A percentile compares a stretch with the other conserved stretches of the same genome.
Evolutionary conservation across 805 yeast species (phyloP).

Genomic region (Scheffersomyces ergatensis): DNA sequence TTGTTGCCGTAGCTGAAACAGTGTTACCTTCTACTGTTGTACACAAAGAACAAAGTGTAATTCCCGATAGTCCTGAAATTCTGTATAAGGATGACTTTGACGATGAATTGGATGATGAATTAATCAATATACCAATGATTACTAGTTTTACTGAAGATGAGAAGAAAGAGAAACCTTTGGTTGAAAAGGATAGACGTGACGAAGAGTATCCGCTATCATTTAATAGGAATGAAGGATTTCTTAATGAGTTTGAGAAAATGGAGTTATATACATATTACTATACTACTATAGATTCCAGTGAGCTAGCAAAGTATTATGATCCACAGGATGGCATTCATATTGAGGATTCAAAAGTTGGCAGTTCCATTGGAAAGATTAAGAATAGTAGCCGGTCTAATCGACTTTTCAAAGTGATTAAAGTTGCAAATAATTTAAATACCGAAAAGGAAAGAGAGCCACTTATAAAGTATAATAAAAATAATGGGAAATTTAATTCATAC

Average conservation of each 20-base stretch:
- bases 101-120: conserved; percentile 21
- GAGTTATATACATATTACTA: conserved; percentile 42
- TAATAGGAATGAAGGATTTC: conserved; percentile 34
- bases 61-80: no score
- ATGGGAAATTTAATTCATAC: no score
- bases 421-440: background rate
- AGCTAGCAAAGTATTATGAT: conserved; percentile 11
- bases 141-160: no score
- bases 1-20: no score
- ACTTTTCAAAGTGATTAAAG: background rate
- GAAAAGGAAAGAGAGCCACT: background rate
- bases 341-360: background rate
- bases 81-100: conserved; percentile 23
- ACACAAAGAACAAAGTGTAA: no score
- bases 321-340: conserved; percentile 9
- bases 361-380: conserved; percentile 10
- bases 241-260: conserved; percentile 32
- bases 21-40: no score
- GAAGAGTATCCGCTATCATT: conserved; percentile 10
- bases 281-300: conserved; percentile 11
- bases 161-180: no score
- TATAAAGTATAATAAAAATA: no score
- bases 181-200: no score
- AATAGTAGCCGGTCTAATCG: conserved; percentile 11
- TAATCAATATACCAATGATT: conserved; percentile 8